These are phyloP conservation scores for Penicillium sp. DNA, from an alignment of 2,329 filamentous ascomycete species.

Conservation along the genomic window DNA sequence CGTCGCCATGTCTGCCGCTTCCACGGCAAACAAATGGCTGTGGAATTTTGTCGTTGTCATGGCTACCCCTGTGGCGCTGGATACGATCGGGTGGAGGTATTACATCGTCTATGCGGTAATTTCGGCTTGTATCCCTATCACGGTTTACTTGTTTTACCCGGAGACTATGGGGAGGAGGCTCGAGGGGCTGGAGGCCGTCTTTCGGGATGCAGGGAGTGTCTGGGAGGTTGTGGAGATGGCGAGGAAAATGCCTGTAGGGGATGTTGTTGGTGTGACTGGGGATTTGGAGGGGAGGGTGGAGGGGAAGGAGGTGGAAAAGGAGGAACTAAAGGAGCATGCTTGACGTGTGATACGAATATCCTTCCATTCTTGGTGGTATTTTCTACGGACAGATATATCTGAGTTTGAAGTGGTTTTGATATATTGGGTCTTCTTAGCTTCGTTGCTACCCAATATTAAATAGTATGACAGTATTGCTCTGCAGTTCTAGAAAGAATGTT, in stretches of 20 bases:
- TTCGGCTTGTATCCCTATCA: constrained; percentile 17
- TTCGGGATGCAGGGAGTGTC: constrained; percentile 21
- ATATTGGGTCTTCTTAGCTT: too few relatives aligned
- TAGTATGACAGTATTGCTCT: not conserved
- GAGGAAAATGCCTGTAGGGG: constrained; percentile 1
- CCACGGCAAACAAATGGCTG: constrained; percentile 13
- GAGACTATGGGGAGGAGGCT: constrained; percentile 27
- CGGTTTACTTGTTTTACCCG: constrained; percentile 29
- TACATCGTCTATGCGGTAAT: constrained; percentile 28
- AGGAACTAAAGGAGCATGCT: not conserved
- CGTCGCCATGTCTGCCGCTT: constrained; percentile 9
- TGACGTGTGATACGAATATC: not conserved
- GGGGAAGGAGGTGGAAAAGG: not conserved
- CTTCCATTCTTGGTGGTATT: too few relatives aligned
- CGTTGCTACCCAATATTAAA: not conserved
- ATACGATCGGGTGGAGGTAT: constrained; percentile 24
- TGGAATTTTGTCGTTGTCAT: constrained; percentile 29
- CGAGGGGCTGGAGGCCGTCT: constrained; percentile 25
- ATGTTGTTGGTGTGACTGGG: constrained; percentile 1
- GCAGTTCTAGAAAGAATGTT: not conserved
- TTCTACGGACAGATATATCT: too few relatives aligned
- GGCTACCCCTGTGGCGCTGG: constrained; percentile 27
- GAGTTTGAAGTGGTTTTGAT: too few relatives aligned
- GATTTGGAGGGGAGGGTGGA: too few relatives aligned
- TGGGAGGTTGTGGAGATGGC: constrained; percentile 18